Evolutionary conservation across 225 moss, liverwort and hornwort species (phyloP).

Genomic region (Rhytidiadelphus loreus): DNA sequence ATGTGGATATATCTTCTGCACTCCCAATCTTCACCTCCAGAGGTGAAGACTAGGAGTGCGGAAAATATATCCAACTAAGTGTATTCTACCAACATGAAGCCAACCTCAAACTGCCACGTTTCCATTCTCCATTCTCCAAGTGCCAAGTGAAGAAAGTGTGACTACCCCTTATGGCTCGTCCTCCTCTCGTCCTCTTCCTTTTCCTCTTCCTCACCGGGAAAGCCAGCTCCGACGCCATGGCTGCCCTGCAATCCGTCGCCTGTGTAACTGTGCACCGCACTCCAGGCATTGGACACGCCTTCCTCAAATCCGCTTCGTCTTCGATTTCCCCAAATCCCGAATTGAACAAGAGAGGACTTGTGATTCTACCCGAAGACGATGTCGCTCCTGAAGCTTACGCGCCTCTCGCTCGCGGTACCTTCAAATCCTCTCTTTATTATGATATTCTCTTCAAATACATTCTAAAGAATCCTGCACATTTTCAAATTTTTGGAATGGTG

Average conservation of each 20-base stretch:
- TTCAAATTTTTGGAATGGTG: background rate
- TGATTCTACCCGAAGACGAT: constrained; percentile 26
- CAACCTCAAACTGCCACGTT: no score
- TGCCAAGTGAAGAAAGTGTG: no score
- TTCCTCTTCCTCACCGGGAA: background rate
- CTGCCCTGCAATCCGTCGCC: background rate
- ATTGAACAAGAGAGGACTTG: background rate
- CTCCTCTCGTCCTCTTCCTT: no score
- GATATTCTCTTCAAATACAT: background rate
- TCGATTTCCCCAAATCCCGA: background rate
- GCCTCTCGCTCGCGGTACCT: constrained; percentile 29
- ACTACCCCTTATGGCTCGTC: no score
- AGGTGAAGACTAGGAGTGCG: no score
- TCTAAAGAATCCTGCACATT: background rate
- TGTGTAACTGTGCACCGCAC: constrained; percentile 4
- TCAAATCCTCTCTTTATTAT: background rate
- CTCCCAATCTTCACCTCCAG: no score
- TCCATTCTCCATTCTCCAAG: no score
- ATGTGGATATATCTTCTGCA: no score
- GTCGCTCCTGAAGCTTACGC: constrained; percentile 39
- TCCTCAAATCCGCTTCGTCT: background rate
- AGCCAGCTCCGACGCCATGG: background rate
- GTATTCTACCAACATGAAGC: no score
- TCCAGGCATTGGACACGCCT: background rate
- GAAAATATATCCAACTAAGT: no score